Conservation (phyloP, 345 rosid species). For the Rubroshorea leprosula region DNA sequence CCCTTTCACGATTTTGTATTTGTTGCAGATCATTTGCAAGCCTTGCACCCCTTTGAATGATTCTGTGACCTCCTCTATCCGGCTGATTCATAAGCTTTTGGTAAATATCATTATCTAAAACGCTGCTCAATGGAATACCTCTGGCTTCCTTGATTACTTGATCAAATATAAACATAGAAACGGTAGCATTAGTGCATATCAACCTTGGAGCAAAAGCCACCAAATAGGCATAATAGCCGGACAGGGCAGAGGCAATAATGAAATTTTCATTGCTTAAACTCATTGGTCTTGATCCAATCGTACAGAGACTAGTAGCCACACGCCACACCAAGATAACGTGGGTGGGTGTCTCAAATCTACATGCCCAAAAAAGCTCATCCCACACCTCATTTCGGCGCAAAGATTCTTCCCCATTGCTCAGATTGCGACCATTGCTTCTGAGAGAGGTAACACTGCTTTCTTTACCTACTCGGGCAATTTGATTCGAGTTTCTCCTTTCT, state of each 20-base stretch:
- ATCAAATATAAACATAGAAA: neutral
- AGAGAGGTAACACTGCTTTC: neutral
- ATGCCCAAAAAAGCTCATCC: constrained; percentile 1
- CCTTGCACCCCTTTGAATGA: neutral
- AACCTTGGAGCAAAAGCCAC: constrained; percentile 4
- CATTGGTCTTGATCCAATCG: neutral
- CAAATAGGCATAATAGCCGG: constrained; percentile 9
- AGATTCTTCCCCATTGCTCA: neutral
- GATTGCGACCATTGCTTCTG: neutral
- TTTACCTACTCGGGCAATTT: neutral
- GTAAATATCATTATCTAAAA: neutral
- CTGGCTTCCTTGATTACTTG: neutral
- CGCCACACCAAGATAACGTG: constrained; percentile 6
- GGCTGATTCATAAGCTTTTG: neutral
- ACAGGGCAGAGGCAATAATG: neutral
- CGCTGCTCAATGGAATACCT: neutral
- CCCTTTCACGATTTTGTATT: neutral
- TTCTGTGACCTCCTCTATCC: neutral
- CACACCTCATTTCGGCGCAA: neutral
- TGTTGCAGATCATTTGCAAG: neutral
- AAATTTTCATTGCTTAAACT: neutral
- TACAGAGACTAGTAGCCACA: neutral
- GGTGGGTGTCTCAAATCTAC: neutral
- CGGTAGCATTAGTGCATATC: neutral
- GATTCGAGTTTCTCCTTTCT: neutral